Conservation (phyloP, 495 filamentous ascomycete genomes). For the Xylaria castorea region DNA sequence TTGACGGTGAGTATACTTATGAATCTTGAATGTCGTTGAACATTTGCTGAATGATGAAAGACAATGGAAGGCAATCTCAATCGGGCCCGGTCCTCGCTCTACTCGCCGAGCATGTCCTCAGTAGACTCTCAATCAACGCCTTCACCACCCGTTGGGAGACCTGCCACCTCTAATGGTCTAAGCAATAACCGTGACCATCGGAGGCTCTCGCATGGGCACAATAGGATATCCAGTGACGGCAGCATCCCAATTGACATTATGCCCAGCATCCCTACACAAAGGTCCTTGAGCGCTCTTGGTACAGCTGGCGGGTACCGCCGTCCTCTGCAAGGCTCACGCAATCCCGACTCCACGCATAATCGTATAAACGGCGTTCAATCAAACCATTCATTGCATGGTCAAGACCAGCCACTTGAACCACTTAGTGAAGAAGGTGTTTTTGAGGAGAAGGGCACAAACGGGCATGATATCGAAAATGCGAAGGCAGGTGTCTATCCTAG, state of each 20-base stretch:
- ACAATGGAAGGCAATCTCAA: slow-evolving; percentile 90
- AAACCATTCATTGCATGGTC: slow-evolving; percentile 26
- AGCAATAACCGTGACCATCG: slow-evolving; percentile 32
- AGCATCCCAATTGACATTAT: slow-evolving; percentile 48
- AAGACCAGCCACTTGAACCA: slow-evolving; percentile 41
- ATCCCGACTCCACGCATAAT: slow-evolving; percentile 45
- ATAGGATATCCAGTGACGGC: slow-evolving; percentile 53
- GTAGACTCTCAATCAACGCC: slow-evolving; percentile 56
- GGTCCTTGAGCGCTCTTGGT: slow-evolving; percentile 58
- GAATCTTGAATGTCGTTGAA: neutral
- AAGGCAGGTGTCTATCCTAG: slow-evolving; percentile 47
- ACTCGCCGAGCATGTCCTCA: slow-evolving; percentile 64
- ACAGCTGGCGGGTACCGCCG: slow-evolving; percentile 57
- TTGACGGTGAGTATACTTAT: slow-evolving; percentile 69
- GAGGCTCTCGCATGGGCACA: slow-evolving; percentile 42
- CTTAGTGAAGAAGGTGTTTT: slow-evolving; percentile 49
- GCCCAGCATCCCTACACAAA: slow-evolving; percentile 42
- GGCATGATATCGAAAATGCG: slow-evolving; percentile 31
- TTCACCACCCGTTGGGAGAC: slow-evolving; percentile 48
- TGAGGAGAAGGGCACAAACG: slow-evolving; percentile 36
- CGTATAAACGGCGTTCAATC: slow-evolving; percentile 28
- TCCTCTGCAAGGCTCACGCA: slow-evolving; percentile 46
- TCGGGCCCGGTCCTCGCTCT: slow-evolving; percentile 76
- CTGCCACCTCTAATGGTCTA: slow-evolving; percentile 42
- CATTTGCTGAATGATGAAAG: slow-evolving; percentile 52